Evolutionary conservation across 2,329 filamentous ascomycete species (phyloP), one percentile per base, ranked within the genome.

Genomic region (Cercospora sesami): DNA sequence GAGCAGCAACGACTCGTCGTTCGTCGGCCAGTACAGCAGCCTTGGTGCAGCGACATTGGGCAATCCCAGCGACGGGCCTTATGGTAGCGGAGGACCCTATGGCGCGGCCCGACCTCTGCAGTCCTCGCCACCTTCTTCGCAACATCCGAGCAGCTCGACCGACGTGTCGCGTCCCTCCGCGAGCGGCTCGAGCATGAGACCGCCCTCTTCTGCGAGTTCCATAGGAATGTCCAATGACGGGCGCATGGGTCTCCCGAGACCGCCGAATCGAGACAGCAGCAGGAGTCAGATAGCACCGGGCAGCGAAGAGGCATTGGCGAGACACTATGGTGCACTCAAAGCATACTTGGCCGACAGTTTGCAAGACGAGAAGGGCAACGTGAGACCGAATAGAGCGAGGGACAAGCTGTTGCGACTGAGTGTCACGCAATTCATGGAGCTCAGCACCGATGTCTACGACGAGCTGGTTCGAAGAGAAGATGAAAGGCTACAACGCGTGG

Each of bases 391-490:
- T 81, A 91, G 94, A 80, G 95, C 95, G 65, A 90, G 94, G 76
- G 95, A 98, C 81, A 99, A 99, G 84, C 86, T 98, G 66, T 85
- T 97, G 68, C 89, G 94, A 68, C 86, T 99, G 62, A 97, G 94
- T 0, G 85, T 91, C 1, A 92, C 96, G 30, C 95, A 99, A 80
- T 98, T 99, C 80, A 93, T 96, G 80, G 95, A 99, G 82, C 86
- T 99, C 70, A 97, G 94, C 81, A 98, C 94, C 67, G 95, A 99
- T 81, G 94, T 99, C 48, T 98, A 91, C 81, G 95, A 99, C 80
- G 95, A 99, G 81, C 85, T 98, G 72, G 85, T 96, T 73, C 90
- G 95, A 68, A 89, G 95, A 71, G 94, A 98, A 80, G 87, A 91
- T 72, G 85, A 84, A 62, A 80, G 82, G 42, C 77, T 78, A 71